Conservation (phyloP, 495 filamentous ascomycete species). For the Emericellopsis terricola region DNA sequence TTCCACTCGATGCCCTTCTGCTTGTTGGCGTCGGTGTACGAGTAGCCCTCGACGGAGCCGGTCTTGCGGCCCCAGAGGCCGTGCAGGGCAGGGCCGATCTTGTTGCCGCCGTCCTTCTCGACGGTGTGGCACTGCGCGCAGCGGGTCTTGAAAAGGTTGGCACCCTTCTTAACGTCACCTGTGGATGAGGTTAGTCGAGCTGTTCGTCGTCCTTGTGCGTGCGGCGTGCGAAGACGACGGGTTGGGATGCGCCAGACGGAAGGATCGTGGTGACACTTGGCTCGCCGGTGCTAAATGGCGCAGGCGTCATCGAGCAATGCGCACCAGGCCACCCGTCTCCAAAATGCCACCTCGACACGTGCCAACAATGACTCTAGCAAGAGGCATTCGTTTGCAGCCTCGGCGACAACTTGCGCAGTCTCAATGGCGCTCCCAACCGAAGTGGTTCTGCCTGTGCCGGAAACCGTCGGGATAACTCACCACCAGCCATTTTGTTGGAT, state of each 20-base stretch:
- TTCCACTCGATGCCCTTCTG: constrained; percentile 80
- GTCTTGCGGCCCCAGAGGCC: constrained; percentile 96
- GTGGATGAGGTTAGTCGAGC: constrained; percentile 19
- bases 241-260: no score
- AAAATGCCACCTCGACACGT: no score
- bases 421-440: neutral
- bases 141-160: constrained; percentile 98
- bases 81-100: constrained; percentile 92
- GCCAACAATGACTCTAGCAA: no score
- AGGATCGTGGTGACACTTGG: no score
- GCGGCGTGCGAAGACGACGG: no score
- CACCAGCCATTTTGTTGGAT: constrained; percentile 22
- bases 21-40: constrained; percentile 99
- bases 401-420: no score
- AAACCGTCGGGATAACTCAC: constrained; percentile 14
- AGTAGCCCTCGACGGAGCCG: constrained; percentile 76
- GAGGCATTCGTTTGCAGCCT: no score
- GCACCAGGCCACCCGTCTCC: no score
- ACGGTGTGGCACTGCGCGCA: constrained; percentile 98
- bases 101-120: constrained; percentile 75
- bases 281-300: no score
- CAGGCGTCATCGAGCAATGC: no score
- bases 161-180: constrained; percentile 96
- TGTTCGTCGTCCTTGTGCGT: neutral
- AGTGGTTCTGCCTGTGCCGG: neutral